Evolutionary conservation across 2,329 filamentous ascomycete species (phyloP), one percentile per base, ranked within the genome.

Genomic region (Lachnellula willkommii): DNA sequence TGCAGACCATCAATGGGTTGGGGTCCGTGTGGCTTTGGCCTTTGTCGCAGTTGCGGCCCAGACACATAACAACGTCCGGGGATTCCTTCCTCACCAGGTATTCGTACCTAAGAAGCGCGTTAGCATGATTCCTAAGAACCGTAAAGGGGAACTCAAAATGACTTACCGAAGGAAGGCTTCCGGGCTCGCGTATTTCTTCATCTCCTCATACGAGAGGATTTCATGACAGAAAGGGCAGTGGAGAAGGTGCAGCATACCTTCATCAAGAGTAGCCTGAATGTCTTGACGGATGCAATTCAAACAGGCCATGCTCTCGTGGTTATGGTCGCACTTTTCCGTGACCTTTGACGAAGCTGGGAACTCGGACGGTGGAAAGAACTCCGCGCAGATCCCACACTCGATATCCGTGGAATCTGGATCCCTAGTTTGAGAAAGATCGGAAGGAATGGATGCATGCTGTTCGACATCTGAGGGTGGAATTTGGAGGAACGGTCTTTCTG

Each of bases 1-100:
- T 35, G 52, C 64, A 66, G 15, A 47, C 54, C 64, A 66, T 66
- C 28, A 57, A 48, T 32, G 62, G 58, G 5, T 50, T 32, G 2
- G 46, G 24, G n/a, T 53, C 43, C 1, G 45, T 45, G 45, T 64
- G 60, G 14, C 55, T 50, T 37, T 66, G 63, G 15, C 62, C 59
- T 3, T 26, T 35, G 11, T 55, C 57, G 32, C 64, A 66, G 3
- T 54, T 46, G 1, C 55, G 60, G 6, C 47, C 55, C 17, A 66
- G 55, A 55, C 64, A 66, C 46, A 57, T 60, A 9, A 60, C 46
- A 9, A 60, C 22, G 26, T 57, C 52, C 2, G 60, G 58, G 1
- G 52, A 53, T 2, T 49, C 45, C 2, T 52, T 47, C 46, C 59
- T 40, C 3, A 56, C 11, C n/a, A 62, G 56, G 35, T 62, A 61